Base-by-base conservation (phyloP, 176 grass and related monocot genomes). In the Hyparrhenia diplandra region DNA sequence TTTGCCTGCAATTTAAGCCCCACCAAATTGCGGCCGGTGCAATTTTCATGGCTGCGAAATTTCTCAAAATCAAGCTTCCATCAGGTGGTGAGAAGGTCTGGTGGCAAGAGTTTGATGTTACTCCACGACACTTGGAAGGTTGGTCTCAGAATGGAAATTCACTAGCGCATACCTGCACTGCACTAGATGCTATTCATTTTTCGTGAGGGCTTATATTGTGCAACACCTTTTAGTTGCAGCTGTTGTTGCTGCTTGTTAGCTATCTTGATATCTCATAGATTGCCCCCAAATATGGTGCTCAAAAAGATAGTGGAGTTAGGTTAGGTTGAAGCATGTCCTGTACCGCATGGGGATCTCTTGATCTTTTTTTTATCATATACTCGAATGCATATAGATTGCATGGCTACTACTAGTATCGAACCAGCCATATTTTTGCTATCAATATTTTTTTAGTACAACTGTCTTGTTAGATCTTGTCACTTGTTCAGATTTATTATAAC, bases 21-120 rank as follows among this genome's bases (percentile, higher is more conserved):
- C 92, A 92, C 71, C 95, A 94, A 80, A 97, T 97, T 74, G 95
- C 95, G 75, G 95, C 95, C 9, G 95, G 92, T 30, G 95, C 95
- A 69, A 94, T 97, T 76, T 97, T 94, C 86, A 85, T 97, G 81
- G 95, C 95, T 67, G 92, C 95, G 3, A 97, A 94, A 72, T 97
- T 97, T 85, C 76, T 97, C 31, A 97, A 94, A 97, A 88, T 97
- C 49, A 97, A 94, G 92, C 95, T 97, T 88, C 95, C 95, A 71
- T 92, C 90, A 82, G 95, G 94, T 83, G 95, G 92, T 23, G 88
- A 92, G 71, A 97, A 94, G 74, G 92, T 94, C 59, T 97, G 92
- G 95, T 97, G 92, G 95, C 95, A 97, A 76, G 89, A 87, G 70
- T 97, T 97, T 91, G 95, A 97, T 89, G 95, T 97, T 73, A 97